Base-by-base conservation (phyloP, 306 rosid genomes). In the Vicia faba region DNA sequence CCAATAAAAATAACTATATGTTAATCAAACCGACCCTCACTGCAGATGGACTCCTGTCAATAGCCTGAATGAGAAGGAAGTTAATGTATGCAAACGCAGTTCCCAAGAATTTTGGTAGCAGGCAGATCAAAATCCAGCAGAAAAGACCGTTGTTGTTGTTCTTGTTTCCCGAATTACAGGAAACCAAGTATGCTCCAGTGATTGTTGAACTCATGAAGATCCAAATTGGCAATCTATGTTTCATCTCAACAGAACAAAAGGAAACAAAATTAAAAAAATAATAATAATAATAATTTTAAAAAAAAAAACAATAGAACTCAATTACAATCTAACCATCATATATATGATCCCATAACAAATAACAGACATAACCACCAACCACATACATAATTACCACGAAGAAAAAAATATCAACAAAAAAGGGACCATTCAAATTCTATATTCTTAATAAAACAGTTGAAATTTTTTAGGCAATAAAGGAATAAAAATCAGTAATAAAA, bases 151-250 rank as follows among this genome's bases (percentile, higher is more conserved):
- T 89, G 87, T 64, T 89, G 87, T 67, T 89, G 87, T 64, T 89
- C 80, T 86, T 85, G 98, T 89, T 92, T 89, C 96, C 98, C 92
- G 89, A 80, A 65, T 44, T 68, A 83, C 96, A 92, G 96, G 98
- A 88, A 92, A 92, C 95, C 79, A 78, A 81, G 81, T 82, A 82
- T 83, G 79, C 88, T 79, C 80, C 96, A 80, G 84, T 64, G 76
- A 82, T 66, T 86, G 75, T 83, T 87, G 96, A 89, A 92, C 76
- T 92, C 98, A 92, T 92, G 96, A 92, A 92, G 96, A 87, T 86
- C 77, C 84, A 67, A 49, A 86, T 85, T 76, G 46, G 63, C 88
- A 84, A 78, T 79, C 96, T 92, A 89, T 74, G 16, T 64, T 7
- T 13, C 75, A 69, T 63, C 3, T 26, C 66, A 63, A 14, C 43